Evolutionary conservation across 2,329 filamentous ascomycete species (phyloP).

Genomic region (Fusarium zealandicum): DNA sequence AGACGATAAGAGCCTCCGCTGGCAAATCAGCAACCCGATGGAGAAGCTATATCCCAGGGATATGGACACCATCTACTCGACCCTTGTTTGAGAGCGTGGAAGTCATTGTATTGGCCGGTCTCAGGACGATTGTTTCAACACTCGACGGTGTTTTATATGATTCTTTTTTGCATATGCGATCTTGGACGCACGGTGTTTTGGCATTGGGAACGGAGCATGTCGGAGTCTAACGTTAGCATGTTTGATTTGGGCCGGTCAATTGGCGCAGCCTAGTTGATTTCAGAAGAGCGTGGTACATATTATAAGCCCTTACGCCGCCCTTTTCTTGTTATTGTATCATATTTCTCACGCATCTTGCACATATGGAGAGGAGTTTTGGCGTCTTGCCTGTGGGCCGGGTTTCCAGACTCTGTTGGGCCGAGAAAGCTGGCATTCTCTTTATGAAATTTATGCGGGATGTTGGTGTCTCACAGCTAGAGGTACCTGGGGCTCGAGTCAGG

Average conservation of each 20-base stretch:
- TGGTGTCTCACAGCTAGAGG: constrained; percentile 15
- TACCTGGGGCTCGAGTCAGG: constrained; percentile 15
- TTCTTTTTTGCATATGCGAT: constrained; percentile 29
- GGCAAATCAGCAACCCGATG: constrained; percentile 49
- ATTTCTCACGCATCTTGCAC: constrained; percentile 20
- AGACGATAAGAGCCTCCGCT: constrained; percentile 42
- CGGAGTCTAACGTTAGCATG: constrained; percentile 31
- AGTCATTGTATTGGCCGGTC: background rate
- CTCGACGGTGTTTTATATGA: constrained; percentile 2
- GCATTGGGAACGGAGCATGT: constrained; percentile 20
- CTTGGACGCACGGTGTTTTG: constrained; percentile 26
- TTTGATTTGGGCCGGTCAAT: constrained; percentile 17
- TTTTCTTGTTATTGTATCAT: constrained; percentile 28
- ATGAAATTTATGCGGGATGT: constrained; percentile 4
- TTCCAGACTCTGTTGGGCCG: constrained; percentile 7
- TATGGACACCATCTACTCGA: constrained; percentile 49
- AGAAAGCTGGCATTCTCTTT: constrained; percentile 2
- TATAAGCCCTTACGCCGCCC: background rate
- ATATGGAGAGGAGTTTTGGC: constrained; percentile 30
- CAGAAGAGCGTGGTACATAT: constrained; percentile 14
- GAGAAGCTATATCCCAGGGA: constrained; percentile 47
- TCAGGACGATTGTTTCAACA: background rate
- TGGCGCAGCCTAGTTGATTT: constrained; percentile 13
- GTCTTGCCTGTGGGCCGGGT: constrained; percentile 5
- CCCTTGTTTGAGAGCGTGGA: constrained; percentile 31